Percentiles rank a stretch among this genome's conserved stretches.
These are phyloP conservation scores for Cladosporium sp. DNA, from an alignment of 2,329 filamentous ascomycete species.

Conservation along the genomic window DNA sequence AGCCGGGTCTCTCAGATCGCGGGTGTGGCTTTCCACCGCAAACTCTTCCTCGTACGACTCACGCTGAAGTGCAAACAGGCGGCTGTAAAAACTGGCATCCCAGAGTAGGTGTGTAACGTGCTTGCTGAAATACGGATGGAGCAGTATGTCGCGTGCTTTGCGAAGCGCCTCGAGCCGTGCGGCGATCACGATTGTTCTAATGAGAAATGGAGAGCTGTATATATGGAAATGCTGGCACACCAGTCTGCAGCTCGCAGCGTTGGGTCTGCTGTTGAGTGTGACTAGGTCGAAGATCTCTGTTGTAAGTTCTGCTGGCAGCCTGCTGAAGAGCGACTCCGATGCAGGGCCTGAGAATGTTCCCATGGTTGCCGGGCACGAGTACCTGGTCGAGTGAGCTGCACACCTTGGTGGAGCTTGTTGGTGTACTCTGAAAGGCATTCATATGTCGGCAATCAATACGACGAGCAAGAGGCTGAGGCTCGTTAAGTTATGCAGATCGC, in stretches of 20 bases:
- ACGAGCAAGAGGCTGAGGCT: no score
- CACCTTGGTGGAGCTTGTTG: no score
- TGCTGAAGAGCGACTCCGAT: not conserved
- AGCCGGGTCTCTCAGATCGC: no score
- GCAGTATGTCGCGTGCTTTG: not conserved
- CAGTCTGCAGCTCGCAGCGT: not conserved
- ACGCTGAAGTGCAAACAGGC: no score
- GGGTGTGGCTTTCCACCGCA: not conserved
- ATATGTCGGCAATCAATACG: no score
- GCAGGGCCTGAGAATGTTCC: not conserved
- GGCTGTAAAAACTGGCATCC: not conserved
- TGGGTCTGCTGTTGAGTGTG: not conserved
- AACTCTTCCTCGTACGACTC: not conserved
- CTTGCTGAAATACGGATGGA: conserved; percentile 3
- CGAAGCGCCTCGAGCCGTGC: not conserved
- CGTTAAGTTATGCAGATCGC: no score
- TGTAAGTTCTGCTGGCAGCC: not conserved
- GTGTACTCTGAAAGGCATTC: no score
- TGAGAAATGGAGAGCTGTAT: not conserved
- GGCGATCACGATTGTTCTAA: not conserved
- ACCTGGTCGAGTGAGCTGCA: no score
- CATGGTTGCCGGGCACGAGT: not conserved
- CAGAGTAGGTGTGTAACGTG: not conserved
- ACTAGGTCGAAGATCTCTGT: not conserved
- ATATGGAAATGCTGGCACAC: not conserved